Conservation (phyloP, 2,329 filamentous ascomycete species). For the Fusarium sp. region DNA sequence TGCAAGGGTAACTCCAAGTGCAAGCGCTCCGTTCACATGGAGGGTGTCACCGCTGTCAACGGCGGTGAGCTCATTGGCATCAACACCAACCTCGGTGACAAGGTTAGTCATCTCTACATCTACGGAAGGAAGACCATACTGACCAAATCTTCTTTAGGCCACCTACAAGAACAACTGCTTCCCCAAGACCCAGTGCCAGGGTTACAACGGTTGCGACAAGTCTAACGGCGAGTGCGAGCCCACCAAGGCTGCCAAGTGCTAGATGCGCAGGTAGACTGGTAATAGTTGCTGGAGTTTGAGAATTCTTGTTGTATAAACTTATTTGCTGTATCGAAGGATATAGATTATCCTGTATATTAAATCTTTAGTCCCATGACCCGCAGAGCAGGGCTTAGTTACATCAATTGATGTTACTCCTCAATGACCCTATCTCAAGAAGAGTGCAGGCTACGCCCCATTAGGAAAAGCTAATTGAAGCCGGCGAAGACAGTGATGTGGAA, state of each 20-base stretch:
- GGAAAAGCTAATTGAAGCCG: no score
- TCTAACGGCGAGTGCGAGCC: conserved; percentile 49
- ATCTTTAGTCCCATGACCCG: no score
- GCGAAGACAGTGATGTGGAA: no score
- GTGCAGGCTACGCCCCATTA: no score
- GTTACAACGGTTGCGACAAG: conserved; percentile 50
- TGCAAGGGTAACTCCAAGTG: conserved; percentile 50
- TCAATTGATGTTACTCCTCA: no score
- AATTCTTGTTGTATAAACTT: no score
- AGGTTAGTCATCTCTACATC: conserved; percentile 8
- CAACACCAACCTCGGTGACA: conserved; percentile 56
- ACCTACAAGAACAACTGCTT: conserved; percentile 51
- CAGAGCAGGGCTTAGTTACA: no score
- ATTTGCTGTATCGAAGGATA: no score
- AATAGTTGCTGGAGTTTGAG: no score
- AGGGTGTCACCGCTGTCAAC: conserved; percentile 55
- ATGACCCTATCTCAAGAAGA: no score
- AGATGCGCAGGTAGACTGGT: neutral
- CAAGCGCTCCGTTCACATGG: conserved; percentile 60
- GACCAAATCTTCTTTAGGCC: conserved; percentile 25
- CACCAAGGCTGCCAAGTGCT: conserved; percentile 49
- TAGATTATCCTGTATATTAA: no score
- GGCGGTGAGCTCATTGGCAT: conserved; percentile 59
- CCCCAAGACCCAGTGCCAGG: conserved; percentile 49
- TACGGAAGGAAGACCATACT: neutral